Base-by-base conservation (phyloP, 2,329 filamentous ascomycete genomes). In the Pseudogymnoascus pannorum region DNA sequence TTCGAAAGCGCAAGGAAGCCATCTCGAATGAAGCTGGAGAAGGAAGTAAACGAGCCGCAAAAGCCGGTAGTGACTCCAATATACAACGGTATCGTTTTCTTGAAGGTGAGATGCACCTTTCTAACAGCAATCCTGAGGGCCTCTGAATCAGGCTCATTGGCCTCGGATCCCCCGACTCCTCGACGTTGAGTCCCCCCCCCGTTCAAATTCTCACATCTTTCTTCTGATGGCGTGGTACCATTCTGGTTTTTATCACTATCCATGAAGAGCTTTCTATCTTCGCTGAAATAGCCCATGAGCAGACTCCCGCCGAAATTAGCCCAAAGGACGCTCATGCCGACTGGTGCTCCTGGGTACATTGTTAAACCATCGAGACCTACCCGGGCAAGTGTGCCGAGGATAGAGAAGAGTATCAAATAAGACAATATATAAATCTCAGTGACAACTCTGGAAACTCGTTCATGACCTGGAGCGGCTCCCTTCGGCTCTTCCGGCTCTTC, bases 1-100 rank as follows among this genome's bases (percentile, higher is more conserved):
- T 96, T 94, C 3, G 89, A 87, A 16, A 95, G 75, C 0, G 90
- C 87, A 20, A 96, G 80, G 71, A 95, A 96, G 12, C 81, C 75
- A 68, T 96, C 92, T 5, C 89, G 82, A 54, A 92, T 86, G 71
- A 96, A 95, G 18, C 87, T 86, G 0, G 92, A 96, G 74, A 96
- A 96, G 8, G 88, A 92, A 0, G 92, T 97, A 69, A 94, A 90
- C 66, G 89, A 92, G 64, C 93, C 91, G 69, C 91, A 96, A 73
- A 94, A 94, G 9, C 89, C 93, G 0, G 89, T 96, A 0, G 90
- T 84, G 5, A 97, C 82, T 58, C 89, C 92, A 62, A 96, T 88
- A 71, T 95, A 96, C 0, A 96, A 78, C 0, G 93, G 92, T 26
- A 96, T 88, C 0, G 89, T 89, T 77, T 95, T 96, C 72, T 96